Percentiles rank a stretch among this genome's conserved stretches.
phyloP scores from a whole-genome alignment of 495 filamentous ascomycete species.

The Rhizodiscina lignyota region DNA sequence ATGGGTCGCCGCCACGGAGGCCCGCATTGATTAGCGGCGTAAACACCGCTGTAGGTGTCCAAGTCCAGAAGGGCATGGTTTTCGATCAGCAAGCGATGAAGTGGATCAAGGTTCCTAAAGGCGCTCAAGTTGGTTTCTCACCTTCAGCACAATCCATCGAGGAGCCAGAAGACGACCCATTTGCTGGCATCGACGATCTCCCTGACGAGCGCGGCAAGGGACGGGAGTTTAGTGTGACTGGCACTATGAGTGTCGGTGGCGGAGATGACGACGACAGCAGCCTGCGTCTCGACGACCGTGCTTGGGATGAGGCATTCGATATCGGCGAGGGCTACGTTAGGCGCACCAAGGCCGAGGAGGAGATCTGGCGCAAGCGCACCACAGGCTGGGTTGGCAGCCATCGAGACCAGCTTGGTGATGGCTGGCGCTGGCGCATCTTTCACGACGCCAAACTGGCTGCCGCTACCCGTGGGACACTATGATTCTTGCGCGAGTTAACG shows the following conservation, averaged over 20 bases:
- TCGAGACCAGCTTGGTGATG: constrained; percentile 23
- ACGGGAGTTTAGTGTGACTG: constrained; percentile 1
- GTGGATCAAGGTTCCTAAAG: constrained; percentile 50
- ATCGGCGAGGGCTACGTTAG: constrained; percentile 88
- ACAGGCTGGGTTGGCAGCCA: constrained; percentile 58
- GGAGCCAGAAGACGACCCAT: constrained; percentile 59
- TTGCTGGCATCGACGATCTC: constrained; percentile 58
- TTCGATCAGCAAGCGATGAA: constrained; percentile 94
- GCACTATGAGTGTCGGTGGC: constrained; percentile 4
- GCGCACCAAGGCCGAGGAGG: constrained; percentile 79
- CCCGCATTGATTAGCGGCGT: constrained; percentile 92
- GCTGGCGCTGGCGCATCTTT: constrained; percentile 46
- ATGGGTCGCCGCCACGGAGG: constrained; percentile 34
- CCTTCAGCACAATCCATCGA: constrained; percentile 14
- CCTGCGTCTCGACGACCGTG: constrained; percentile 15
- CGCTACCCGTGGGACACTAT: no score
- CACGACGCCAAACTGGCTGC: no score
- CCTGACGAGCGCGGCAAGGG: constrained; percentile 41
- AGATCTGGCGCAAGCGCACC: constrained; percentile 71
- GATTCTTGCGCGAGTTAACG: no score
- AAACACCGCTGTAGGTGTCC: constrained; percentile 56
- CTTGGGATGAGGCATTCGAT: constrained; percentile 87
- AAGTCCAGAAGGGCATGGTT: constrained; percentile 88
- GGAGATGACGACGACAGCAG: constrained; percentile 10
- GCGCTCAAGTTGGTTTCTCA: not conserved